Evolutionary conservation across 202 grass and related monocot species (phyloP), one percentile per base, ranked within the genome.

Genomic region (Brachypodium distachyon): DNA sequence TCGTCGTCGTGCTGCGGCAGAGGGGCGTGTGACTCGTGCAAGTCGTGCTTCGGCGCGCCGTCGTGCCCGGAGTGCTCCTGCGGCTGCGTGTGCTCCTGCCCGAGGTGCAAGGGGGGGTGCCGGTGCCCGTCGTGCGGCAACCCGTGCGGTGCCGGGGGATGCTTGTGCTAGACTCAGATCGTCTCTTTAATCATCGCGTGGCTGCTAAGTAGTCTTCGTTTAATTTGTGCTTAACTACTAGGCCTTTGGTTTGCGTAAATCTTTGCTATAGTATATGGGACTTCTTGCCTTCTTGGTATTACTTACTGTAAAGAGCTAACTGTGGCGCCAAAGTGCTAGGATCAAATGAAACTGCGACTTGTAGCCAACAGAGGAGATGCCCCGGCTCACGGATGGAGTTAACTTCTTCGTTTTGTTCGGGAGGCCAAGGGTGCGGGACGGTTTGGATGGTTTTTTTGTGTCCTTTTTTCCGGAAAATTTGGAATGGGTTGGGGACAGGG

Each of bases 1-100:
- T n/a, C n/a, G n/a, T n/a, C n/a, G 7, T 78, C 43, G 47, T 87
- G 84, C 74, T 48, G 77, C 42, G 40, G 31, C 34, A 60, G 7
- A 27, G 76, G 80, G 16, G 12, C 55, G 36, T 83, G 79, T 71
- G 58, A 43, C 61, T 14, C 49, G 32, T 5, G 61, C 52, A 76
- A 59, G 29, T 61, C 69, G 29, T 77, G 87, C 31, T 55, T 62
- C 60, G 23, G 71, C 32, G 52, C 56, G 22, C 61, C 81, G 67
- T 48, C 84, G 63, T 92, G 89, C 31, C 89, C 87, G 3, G 87
- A 92, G 71, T 88, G 79, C 50, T 92, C 89, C 0, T 96, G 93
- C 86, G 90, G 87, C 8, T 96, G 90, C 73, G 67, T 70, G 40
- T 92, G 87, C 86, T 86, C 93, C 9, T 96, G 92, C 66, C 71